Percentiles rank a stretch among this genome's conserved stretches.
phyloP scores from a whole-genome alignment of 805 yeast genomes.

The Zygosaccharomyces bailii region DNA sequence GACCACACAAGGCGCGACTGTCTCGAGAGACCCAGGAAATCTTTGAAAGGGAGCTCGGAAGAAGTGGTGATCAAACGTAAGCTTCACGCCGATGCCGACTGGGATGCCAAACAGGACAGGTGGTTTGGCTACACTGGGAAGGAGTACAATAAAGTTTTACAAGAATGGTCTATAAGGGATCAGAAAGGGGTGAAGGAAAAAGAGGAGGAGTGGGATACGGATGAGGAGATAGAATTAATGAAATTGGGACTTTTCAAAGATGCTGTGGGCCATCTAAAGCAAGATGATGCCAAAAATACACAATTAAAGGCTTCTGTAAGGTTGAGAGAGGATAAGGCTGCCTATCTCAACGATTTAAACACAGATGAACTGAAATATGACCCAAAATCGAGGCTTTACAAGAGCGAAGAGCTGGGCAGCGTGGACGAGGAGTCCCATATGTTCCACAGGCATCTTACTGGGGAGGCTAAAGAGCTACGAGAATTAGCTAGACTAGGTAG shows the following conservation, averaged over 20 bases:
- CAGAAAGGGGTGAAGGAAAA: conserved; percentile 18
- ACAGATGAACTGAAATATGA: conserved; percentile 47
- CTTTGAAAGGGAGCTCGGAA: conserved; percentile 29
- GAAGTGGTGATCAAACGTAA: conserved; percentile 24
- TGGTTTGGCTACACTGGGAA: conserved; percentile 75
- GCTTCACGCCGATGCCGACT: conserved; percentile 34
- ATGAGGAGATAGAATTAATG: conserved; percentile 42
- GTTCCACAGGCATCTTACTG: conserved; percentile 53
- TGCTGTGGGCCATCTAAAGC: conserved; percentile 20
- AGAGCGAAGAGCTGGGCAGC: conserved; percentile 35
- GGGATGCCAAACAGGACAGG: conserved; percentile 72
- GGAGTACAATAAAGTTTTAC: conserved; percentile 54
- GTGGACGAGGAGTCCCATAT: conserved; percentile 41
- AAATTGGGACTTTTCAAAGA: conserved; percentile 39
- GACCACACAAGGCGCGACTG: conserved; percentile 53
- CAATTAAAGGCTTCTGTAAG: conserved; percentile 42
- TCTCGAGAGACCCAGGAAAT: conserved; percentile 51
- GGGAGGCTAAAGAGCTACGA: conserved; percentile 55
- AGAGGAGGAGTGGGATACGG: conserved; percentile 37
- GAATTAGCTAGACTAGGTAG: conserved; percentile 50
- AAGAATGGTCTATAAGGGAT: conserved; percentile 43
- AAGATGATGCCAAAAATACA: conserved; percentile 19
- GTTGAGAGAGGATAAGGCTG: conserved; percentile 73
- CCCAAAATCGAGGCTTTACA: conserved; percentile 48
- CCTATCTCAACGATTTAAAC: conserved; percentile 53